Evolutionary conservation across 768 basidiomycete species (phyloP), one percentile per base, ranked within the genome.

Genomic region (Pholiota molesta): DNA sequence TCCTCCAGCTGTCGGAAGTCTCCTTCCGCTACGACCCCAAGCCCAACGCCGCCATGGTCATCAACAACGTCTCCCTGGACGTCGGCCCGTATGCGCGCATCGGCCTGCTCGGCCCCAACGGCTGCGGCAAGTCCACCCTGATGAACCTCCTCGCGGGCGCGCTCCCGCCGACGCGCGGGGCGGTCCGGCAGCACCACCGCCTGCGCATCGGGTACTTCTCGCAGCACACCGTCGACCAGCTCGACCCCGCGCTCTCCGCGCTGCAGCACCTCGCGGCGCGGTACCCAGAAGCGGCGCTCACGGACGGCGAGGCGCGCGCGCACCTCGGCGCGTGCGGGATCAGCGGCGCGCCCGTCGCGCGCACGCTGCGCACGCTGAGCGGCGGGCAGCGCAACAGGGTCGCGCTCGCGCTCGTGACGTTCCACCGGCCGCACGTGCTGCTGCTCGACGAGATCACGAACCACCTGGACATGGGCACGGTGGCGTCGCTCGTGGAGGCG

Each of bases 381-480:
- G 87, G 87, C 29, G 87, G 87, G 35, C 86, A 69, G 60, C 59
- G 86, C 76, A 86, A 87, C 40, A 82, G 88, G 10, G 75, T 89
- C 14, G 86, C 86, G 1, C 74, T 90, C 16, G 83, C 84, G 1
- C 70, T 82, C 57, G 73, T 89, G 19, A 77, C 87, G 23, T 86
- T 81, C 65, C 73, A 77, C 7, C 71, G 81, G 2, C 87, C 88
- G 5, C 80, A 85, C 62, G 76, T 87, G 5, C 74, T 87, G 33
- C 71, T 84, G 7, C 72, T 85, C 23, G 83, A 85, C 64, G 89
- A 91, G 69, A 83, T 87, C 5, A 87, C 89, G 49, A 83, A 88
- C n/a, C 89, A 91, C 73, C 72, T 91, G 45, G 89, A 91, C 70
- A 77, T 80, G 44, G 79, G 82, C 26, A 89, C 86, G 2, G 84